phyloP scores from a whole-genome alignment of 345 rosid species.

The Mercurialis annua region DNA sequence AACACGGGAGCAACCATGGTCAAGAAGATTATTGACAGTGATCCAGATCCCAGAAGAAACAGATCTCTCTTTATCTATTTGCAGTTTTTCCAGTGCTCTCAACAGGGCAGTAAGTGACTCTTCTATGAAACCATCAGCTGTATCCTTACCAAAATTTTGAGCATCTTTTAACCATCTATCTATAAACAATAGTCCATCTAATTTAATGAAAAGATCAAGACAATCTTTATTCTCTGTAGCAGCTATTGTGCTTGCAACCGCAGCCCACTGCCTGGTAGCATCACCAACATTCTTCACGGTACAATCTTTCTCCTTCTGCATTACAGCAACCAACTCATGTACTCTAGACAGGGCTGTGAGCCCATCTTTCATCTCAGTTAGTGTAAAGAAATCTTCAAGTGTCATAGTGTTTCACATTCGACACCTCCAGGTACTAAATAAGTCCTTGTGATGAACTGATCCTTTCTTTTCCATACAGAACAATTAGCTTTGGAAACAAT shows the following conservation, averaged over 20 bases:
- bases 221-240: slow-evolving; percentile 85
- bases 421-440: slow-evolving; percentile 35
- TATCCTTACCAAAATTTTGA: slow-evolving; percentile 37
- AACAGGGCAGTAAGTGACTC: slow-evolving; percentile 69
- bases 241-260: slow-evolving; percentile 76
- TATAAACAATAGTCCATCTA: slow-evolving; percentile 75
- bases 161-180: slow-evolving; percentile 77
- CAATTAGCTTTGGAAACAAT: background rate
- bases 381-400: slow-evolving; percentile 88
- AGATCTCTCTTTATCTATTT: slow-evolving; percentile 54
- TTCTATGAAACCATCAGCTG: slow-evolving; percentile 54
- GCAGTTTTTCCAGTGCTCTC: slow-evolving; percentile 68
- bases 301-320: slow-evolving; percentile 68
- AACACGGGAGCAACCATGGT: slow-evolving; percentile 54
- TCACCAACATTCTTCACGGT: slow-evolving; percentile 62
- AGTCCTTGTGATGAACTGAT: slow-evolving; percentile 24
- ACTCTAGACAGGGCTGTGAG: slow-evolving; percentile 67
- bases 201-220: slow-evolving; percentile 75
- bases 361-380: slow-evolving; percentile 91
- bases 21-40: slow-evolving; percentile 63
- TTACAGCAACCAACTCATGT: slow-evolving; percentile 63
- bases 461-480: slow-evolving; percentile 36
- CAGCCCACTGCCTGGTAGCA: slow-evolving; percentile 84
- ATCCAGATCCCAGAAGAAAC: slow-evolving; percentile 72
- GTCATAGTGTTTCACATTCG: slow-evolving; percentile 62